A percentile compares a stretch with the other conserved stretches of the same genome.
Evolutionary conservation across 768 basidiomycete species (phyloP).

Genomic region (Lyophyllum atratum): DNA sequence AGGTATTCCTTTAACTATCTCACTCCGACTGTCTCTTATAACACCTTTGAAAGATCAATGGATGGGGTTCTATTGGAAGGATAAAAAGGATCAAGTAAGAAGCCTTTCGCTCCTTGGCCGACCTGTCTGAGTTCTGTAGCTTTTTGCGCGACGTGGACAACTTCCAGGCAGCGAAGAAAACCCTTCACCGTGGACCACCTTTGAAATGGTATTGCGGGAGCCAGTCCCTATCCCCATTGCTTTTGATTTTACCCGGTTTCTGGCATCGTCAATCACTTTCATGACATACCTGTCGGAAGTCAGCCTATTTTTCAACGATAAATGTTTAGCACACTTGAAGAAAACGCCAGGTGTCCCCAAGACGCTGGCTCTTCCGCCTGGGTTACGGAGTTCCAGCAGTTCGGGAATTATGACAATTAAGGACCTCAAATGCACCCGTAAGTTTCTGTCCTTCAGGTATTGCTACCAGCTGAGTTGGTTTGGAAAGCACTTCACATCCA

Average conservation of each 20-base stretch:
- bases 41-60: constrained; percentile 61
- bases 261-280: constrained; percentile 91
- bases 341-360: constrained; percentile 61
- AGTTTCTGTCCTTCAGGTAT: constrained; percentile 21
- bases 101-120: not conserved
- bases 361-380: constrained; percentile 52
- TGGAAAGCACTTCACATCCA: constrained; percentile 69
- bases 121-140: constrained; percentile 36
- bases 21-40: constrained; percentile 21
- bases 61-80: constrained; percentile 98
- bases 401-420: constrained; percentile 69
- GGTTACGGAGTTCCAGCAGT: constrained; percentile 56
- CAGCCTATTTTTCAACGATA: constrained; percentile 81
- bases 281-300: constrained; percentile 80
- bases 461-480: constrained; percentile 9
- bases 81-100: constrained; percentile 81
- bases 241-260: constrained; percentile 88
- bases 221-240: constrained; percentile 75
- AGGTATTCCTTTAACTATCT: constrained; percentile 40
- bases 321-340: constrained; percentile 63
- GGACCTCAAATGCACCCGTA: constrained; percentile 65
- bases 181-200: constrained; percentile 72
- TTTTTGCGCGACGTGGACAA: constrained; percentile 80
- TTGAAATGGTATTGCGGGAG: constrained; percentile 87
- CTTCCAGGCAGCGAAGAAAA: constrained; percentile 42